Base-by-base conservation (phyloP, 768 basidiomycete genomes). In the Neoboletus subvelutipes region DNA sequence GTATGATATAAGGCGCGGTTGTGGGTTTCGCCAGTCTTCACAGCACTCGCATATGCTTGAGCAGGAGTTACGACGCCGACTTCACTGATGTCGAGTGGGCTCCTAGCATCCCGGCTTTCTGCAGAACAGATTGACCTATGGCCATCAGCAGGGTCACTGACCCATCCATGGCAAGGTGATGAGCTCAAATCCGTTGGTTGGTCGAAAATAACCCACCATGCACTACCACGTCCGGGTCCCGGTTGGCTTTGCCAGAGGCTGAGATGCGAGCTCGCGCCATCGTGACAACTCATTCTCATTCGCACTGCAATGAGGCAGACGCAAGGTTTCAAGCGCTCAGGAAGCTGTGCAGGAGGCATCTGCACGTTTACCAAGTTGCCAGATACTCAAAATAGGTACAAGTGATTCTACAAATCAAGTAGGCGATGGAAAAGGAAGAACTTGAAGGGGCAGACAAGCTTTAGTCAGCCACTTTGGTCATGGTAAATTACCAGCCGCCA, bases 1-100 rank as follows among this genome's bases (percentile, higher is more conserved):
- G 54, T 64, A 39, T 55, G 50, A 45, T 57, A 40, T 26, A 71
- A 34, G 22, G 52, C 12, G n/a, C 36, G 48, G 45, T 63, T 48
- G 45, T 47, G 43, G 34, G 13, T 18, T 31, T 56, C 60, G 13
- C 64, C 56, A 45, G 57, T 50, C 26, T 37, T 59, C 34, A 58
- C 45, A 20, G 62, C 51, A 20, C 29, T 58, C 18, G 54, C 68
- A 53, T 64, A 64, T 1, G 60, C 64, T 52, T 70, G 66, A 28
- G 64, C 64, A 39, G 60, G 63, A 18, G 66, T 70, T 20, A 60
- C 50, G 18, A 28, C 50, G 8, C 49, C 39, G 31, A 29, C 31
- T 22, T 26, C 37, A 29, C 11, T 31, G 26, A 31, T 3, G 26
- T 5, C 18, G 45, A 45, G 29, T 2, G 33, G 50, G 46, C 39